Base-by-base conservation (phyloP, 345 rosid genomes). In the Populus davidiana region DNA sequence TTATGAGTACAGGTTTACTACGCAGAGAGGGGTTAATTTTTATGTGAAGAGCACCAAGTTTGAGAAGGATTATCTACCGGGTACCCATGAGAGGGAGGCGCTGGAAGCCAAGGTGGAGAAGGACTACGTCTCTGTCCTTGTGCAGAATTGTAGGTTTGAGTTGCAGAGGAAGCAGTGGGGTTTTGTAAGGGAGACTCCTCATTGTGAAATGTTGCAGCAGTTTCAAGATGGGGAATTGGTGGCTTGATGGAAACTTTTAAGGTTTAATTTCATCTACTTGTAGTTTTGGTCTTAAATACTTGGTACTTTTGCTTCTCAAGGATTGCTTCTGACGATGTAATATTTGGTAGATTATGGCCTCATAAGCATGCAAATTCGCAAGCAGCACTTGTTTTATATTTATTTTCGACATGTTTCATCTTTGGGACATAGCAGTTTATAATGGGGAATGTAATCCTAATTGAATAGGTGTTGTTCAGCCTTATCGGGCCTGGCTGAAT, bases 131-230 rank as follows among this genome's bases (percentile, higher is more conserved):
- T 84, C 90, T 29, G 59, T 82, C 72, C 90, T 96, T 70, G 38
- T 91, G 0, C 97, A 96, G 85, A 90, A 93, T 78, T 96, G 99
- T 83, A 81, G 98, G 86, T 78, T 77, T 52, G 99, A 96, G 86
- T 23, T 92, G 85, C 97, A 91, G 87, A 85, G 98, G 79, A 80
- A 87, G 77, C 98, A 90, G 77, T 93, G 97, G 99, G 99, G 98
- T 2, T 92, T 92, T 73, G 75, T 95, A 29, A 86, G 86, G 17
- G 98, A 93, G 86, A 93, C 91, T 17, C 98, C 99, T 50, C 93
- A 92, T 69, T 93, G 96, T 65, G 93, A 92, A 12, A 77, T 88
- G 96, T 77, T 89, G 88, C 69, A 80, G 80, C 85, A 80, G 77
- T 95, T 89, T 70, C 88, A 86, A 84, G 65, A 78, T 33, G 52